phyloP scores from a whole-genome alignment of 371 early-diverging fungal genomes.

The Fennellomyces sp. region DNA sequence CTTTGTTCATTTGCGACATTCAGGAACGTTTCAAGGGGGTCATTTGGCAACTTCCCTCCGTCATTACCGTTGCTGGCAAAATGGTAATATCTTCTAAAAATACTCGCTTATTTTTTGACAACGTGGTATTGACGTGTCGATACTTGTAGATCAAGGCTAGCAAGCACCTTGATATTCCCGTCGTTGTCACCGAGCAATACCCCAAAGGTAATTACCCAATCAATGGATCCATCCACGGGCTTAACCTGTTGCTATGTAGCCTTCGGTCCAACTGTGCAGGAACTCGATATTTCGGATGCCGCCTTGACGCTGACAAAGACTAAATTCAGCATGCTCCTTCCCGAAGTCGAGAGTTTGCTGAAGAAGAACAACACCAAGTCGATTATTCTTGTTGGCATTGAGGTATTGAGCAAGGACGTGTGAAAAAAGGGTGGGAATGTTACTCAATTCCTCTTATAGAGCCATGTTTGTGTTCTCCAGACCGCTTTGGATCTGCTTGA shows the following conservation, averaged over 20 bases:
- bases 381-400: constrained; percentile 91
- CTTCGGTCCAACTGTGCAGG: constrained; percentile 81
- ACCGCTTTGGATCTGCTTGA: constrained; percentile 89
- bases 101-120: too few species aligned
- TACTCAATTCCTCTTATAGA: constrained; percentile 37
- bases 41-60: constrained; percentile 80
- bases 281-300: constrained; percentile 75
- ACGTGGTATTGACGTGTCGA: too few species aligned
- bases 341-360: constrained; percentile 66
- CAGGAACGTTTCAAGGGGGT: constrained; percentile 83
- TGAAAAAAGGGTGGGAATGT: not conserved
- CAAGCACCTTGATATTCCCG: constrained; percentile 75
- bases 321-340: constrained; percentile 90
- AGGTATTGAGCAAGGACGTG: constrained; percentile 50
- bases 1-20: constrained; percentile 93
- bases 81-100: too few species aligned
- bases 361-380: constrained; percentile 61
- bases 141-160: constrained; percentile 64
- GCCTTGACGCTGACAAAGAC: constrained; percentile 67
- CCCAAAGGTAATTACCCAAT: constrained; percentile 59
- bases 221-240: constrained; percentile 31
- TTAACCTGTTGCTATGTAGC: constrained; percentile 60
- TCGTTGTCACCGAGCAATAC: constrained; percentile 92
- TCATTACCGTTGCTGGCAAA: constrained; percentile 87
- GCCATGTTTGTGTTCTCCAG: constrained; percentile 94